These are phyloP conservation scores for Hericium rajendrae DNA, from an alignment of 768 basidiomycete species.

Conservation along the genomic window DNA sequence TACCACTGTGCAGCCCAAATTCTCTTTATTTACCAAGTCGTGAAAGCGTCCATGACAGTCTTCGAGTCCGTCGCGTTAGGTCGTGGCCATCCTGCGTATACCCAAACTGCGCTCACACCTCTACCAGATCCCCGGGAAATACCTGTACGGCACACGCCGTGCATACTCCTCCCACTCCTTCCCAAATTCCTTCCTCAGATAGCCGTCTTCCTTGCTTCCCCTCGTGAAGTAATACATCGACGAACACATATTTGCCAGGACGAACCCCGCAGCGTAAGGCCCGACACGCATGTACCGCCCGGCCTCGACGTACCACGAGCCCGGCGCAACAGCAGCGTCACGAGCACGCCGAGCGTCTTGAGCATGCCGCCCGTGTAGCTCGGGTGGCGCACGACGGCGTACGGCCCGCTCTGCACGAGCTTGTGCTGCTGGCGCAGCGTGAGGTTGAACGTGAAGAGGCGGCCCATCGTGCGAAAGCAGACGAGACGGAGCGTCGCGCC, in stretches of 20 bases:
- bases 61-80: too few species aligned
- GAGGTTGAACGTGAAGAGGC: not conserved
- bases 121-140: not conserved
- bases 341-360: not conserved
- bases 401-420: not conserved
- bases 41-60: too few species aligned
- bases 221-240: not conserved
- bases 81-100: too few species aligned
- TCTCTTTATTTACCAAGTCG: too few species aligned
- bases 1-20: too few species aligned
- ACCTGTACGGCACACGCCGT: not conserved
- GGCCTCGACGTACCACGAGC: not conserved
- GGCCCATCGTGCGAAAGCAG: not conserved
- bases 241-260: not conserved
- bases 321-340: not conserved
- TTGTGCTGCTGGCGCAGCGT: not conserved
- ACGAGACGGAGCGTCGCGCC: not conserved
- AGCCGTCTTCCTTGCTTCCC: not conserved
- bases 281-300: not conserved
- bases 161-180: conserved; percentile 2
- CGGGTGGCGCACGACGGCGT: not conserved
- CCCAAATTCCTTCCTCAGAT: not conserved
- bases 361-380: conserved; percentile 6
- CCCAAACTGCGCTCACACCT: too few species aligned
- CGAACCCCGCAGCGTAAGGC: not conserved